These are phyloP conservation scores for Aspergillus baeticus DNA, from an alignment of 495 filamentous ascomycete species.

Conservation along the genomic window DNA sequence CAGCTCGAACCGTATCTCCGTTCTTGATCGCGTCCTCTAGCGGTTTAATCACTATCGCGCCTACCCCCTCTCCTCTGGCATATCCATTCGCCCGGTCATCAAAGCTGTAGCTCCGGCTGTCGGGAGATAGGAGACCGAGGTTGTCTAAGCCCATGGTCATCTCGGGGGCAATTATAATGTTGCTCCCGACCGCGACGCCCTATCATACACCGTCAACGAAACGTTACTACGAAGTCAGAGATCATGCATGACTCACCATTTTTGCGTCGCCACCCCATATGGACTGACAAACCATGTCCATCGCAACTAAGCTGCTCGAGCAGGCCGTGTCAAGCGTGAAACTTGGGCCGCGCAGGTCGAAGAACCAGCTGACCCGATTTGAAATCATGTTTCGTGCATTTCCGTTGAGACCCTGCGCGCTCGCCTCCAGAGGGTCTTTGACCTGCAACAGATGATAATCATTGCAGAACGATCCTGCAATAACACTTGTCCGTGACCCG, in stretches of 20 bases:
- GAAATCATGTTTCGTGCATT: slow-evolving; percentile 38
- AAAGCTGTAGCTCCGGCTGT: slow-evolving; percentile 30
- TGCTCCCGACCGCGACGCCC: slow-evolving; percentile 26
- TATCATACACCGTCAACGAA: too few relatives aligned
- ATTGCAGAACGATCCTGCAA: slow-evolving; percentile 22
- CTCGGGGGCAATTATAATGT: slow-evolving; percentile 23
- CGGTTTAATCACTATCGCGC: slow-evolving; percentile 28
- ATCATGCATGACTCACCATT: slow-evolving; percentile 5
- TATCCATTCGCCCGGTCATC: slow-evolving; percentile 35
- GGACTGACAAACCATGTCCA: slow-evolving; percentile 39
- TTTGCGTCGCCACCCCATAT: background rate
- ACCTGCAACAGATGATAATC: slow-evolving; percentile 18
- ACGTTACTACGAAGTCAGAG: background rate
- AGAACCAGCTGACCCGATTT: slow-evolving; percentile 41
- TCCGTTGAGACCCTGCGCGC: slow-evolving; percentile 17
- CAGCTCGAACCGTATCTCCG: slow-evolving; percentile 30
- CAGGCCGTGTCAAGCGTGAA: slow-evolving; percentile 46
- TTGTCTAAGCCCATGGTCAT: slow-evolving; percentile 28
- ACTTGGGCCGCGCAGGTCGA: slow-evolving; percentile 40
- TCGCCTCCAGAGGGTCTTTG: slow-evolving; percentile 8
- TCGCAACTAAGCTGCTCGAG: slow-evolving; percentile 36
- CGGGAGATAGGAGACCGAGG: slow-evolving; percentile 4
- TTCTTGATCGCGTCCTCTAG: slow-evolving; percentile 27
- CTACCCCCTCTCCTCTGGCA: slow-evolving; percentile 31
- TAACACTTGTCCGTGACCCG: slow-evolving; percentile 26